A percentile compares a stretch with the other conserved stretches of the same genome.
Conservation (phyloP, 2,329 filamentous ascomycete species). For the Fusarium cicatricum region DNA sequence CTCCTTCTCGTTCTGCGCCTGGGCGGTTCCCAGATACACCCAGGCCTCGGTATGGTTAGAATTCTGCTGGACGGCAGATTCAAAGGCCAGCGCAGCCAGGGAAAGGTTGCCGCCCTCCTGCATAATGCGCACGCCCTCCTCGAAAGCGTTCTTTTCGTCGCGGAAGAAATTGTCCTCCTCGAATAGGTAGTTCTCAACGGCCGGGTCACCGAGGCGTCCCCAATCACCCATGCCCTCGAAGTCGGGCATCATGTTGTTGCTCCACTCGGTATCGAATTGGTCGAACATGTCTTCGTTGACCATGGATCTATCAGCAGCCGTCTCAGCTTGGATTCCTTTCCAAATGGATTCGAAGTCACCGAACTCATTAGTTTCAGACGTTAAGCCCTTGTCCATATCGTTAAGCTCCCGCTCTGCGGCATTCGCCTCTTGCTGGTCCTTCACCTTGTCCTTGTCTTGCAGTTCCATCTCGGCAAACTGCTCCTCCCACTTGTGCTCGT, state of each 20-base stretch:
- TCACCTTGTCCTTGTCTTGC: slow-evolving; percentile 63
- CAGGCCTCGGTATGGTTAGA: slow-evolving; percentile 89
- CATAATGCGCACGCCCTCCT: slow-evolving; percentile 93
- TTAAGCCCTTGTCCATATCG: slow-evolving; percentile 76
- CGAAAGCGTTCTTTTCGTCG: slow-evolving; percentile 83
- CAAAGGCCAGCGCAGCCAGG: slow-evolving; percentile 91
- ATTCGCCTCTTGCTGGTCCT: slow-evolving; percentile 68
- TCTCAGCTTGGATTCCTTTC: slow-evolving; percentile 82
- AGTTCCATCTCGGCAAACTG: slow-evolving; percentile 91
- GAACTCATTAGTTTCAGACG: slow-evolving; percentile 78
- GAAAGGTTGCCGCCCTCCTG: slow-evolving; percentile 93
- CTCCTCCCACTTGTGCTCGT: slow-evolving; percentile 94
- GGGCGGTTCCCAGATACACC: slow-evolving; percentile 89
- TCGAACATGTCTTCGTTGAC: slow-evolving; percentile 71
- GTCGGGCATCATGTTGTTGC: slow-evolving; percentile 62
- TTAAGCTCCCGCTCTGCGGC: slow-evolving; percentile 88
- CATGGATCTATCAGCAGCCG: slow-evolving; percentile 73
- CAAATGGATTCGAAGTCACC: slow-evolving; percentile 92
- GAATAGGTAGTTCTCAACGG: slow-evolving; percentile 90
- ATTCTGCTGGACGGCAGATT: slow-evolving; percentile 92
- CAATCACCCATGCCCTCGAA: slow-evolving; percentile 74
- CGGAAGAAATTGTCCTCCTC: slow-evolving; percentile 93
- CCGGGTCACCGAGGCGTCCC: slow-evolving; percentile 73
- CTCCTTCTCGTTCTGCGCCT: slow-evolving; percentile 99
- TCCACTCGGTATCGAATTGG: slow-evolving; percentile 80